Percentiles rank a stretch among this genome's conserved stretches.
phyloP scores from a whole-genome alignment of 441 rosid genomes.

The Pelargonium citronellum region DNA sequence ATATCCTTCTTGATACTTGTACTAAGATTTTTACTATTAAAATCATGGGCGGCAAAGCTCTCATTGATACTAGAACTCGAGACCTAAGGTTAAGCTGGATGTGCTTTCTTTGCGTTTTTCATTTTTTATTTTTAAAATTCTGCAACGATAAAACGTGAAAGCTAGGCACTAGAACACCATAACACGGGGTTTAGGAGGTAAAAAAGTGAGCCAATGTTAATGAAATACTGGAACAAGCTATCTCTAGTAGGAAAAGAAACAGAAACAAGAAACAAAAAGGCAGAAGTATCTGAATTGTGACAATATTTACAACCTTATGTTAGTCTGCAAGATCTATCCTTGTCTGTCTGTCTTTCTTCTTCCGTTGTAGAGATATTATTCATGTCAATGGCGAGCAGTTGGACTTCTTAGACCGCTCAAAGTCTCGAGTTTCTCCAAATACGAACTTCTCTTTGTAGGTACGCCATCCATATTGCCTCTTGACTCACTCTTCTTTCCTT shows the following conservation, averaged over 20 bases:
- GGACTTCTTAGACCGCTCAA: constrained; percentile 74
- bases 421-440: constrained; percentile 43
- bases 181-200: background rate
- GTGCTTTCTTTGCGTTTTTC: background rate
- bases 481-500: constrained; percentile 30
- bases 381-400: constrained; percentile 55
- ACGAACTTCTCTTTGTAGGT: constrained; percentile 50
- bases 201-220: background rate
- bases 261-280: background rate
- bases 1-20: background rate
- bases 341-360: background rate
- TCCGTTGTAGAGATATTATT: background rate
- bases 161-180: constrained; percentile 3
- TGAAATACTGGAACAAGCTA: background rate
- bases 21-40: background rate
- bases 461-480: constrained; percentile 27
- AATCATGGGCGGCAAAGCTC: too few relatives aligned
- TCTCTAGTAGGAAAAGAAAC: background rate
- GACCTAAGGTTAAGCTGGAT: too few relatives aligned
- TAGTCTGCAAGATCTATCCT: background rate
- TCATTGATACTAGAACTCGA: too few relatives aligned
- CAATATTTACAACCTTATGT: background rate
- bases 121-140: too few relatives aligned
- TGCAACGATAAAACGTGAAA: background rate
- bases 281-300: background rate